Conservation (phyloP, 176 grass and related monocot species). For the Triticum turgidum region DNA sequence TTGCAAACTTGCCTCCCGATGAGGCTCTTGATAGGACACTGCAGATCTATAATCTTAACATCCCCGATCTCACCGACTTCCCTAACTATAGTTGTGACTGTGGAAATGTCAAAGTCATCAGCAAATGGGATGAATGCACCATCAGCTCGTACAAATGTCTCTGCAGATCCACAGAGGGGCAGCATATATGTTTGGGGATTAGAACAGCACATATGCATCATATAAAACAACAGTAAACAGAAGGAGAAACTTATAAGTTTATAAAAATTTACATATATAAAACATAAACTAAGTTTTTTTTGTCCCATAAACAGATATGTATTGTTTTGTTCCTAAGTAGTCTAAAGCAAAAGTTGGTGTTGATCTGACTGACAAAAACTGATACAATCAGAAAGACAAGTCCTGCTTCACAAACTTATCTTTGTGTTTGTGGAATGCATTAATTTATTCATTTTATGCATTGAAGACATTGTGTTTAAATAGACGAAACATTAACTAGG, state of each 20-base stretch:
- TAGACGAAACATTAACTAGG: not conserved
- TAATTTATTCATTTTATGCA: not conserved
- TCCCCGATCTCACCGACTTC: slow-evolving; percentile 80
- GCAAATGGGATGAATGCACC: slow-evolving; percentile 95
- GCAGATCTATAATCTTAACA: slow-evolving; percentile 84
- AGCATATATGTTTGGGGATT: slow-evolving; percentile 59
- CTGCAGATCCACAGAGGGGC: slow-evolving; percentile 52
- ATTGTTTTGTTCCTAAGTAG: not conserved
- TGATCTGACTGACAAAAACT: not conserved
- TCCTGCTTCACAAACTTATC: not conserved
- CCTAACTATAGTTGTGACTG: slow-evolving; percentile 73
- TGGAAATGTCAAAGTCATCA: slow-evolving; percentile 80
- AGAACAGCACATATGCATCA: slow-evolving; percentile 28
- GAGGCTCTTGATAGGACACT: slow-evolving; percentile 73
- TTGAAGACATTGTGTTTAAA: not conserved
- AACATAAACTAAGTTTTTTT: not conserved
- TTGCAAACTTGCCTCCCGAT: slow-evolving; percentile 87
- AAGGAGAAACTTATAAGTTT: not conserved
- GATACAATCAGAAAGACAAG: not conserved
- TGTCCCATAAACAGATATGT: not conserved
- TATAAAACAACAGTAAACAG: not conserved
- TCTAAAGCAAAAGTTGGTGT: not conserved
- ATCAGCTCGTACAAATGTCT: slow-evolving; percentile 97
- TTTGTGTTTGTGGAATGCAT: not conserved
- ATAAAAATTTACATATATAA: not conserved